Percentiles rank a stretch among this genome's conserved stretches.
phyloP scores from a whole-genome alignment of 306 rosid species.

The Gynostemma pentaphyllum region DNA sequence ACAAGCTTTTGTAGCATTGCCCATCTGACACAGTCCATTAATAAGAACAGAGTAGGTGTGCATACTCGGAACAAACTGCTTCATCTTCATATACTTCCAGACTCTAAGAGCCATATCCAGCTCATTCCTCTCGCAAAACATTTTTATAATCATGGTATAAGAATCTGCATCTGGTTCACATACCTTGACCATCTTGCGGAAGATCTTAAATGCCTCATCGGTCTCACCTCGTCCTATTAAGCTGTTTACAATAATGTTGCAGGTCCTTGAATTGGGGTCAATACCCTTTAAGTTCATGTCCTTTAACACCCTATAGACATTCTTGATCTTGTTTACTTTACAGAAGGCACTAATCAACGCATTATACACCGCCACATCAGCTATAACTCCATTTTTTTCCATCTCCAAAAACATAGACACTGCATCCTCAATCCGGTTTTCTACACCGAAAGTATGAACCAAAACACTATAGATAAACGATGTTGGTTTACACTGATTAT shows the following conservation, averaged over 20 bases:
- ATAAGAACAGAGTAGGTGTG: conserved; percentile 68
- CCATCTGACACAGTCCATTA: conserved; percentile 57
- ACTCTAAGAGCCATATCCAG: conserved; percentile 51
- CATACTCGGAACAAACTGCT: conserved; percentile 72
- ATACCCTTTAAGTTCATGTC: conserved; percentile 54
- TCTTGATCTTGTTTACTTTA: conserved; percentile 44
- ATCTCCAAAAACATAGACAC: conserved; percentile 58
- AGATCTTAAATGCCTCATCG: conserved; percentile 49
- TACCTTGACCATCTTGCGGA: conserved; percentile 44
- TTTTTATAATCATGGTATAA: conserved; percentile 69
- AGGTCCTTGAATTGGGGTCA: conserved; percentile 58
- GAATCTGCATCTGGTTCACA: conserved; percentile 82
- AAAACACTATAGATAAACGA: conserved; percentile 63
- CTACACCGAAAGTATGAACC: conserved; percentile 70
- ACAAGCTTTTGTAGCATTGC: conserved; percentile 47
- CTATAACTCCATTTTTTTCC: conserved; percentile 50
- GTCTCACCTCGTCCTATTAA: conserved; percentile 46
- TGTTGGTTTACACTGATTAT: conserved; percentile 40
- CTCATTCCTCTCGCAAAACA: conserved; percentile 56
- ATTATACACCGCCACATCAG: conserved; percentile 71
- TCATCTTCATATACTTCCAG: conserved; percentile 67
- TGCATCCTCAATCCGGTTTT: conserved; percentile 71
- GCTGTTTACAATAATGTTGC: conserved; percentile 48
- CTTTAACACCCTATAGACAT: conserved; percentile 48
- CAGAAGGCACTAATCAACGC: conserved; percentile 71